Evolutionary conservation across 345 rosid species (phyloP).

Genomic region (Pistacia vera): DNA sequence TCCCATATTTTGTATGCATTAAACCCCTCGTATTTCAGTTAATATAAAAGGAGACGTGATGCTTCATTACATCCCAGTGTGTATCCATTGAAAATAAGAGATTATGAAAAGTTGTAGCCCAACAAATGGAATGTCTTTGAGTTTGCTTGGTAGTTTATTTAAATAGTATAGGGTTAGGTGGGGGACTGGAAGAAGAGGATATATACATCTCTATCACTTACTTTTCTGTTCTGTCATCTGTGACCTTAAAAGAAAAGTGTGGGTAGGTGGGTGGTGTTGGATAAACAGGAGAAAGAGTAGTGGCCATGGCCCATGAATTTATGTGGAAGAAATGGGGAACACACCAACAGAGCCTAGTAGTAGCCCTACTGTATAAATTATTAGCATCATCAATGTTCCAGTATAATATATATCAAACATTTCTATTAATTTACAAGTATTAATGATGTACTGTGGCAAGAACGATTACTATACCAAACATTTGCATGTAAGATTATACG

Average conservation of each 20-base stretch:
- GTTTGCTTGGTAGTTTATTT: not conserved
- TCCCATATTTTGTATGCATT: not conserved
- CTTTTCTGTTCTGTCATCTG: slow-evolving; percentile 24
- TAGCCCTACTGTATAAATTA: slow-evolving; percentile 6
- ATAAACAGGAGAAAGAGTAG: not conserved
- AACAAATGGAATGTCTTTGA: slow-evolving; percentile 32
- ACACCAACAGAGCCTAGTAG: slow-evolving; percentile 19
- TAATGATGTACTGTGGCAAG: not conserved
- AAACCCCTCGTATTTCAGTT: not conserved
- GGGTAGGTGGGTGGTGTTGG: not conserved
- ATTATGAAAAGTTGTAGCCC: slow-evolving; percentile 13
- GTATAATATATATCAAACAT: not conserved
- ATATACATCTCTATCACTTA: slow-evolving; percentile 46
- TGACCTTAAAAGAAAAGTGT: slow-evolving; percentile 5
- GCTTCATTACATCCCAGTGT: too few relatives aligned
- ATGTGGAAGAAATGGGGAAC: slow-evolving; percentile 62
- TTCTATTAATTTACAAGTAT: not conserved
- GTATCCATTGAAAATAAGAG: not conserved
- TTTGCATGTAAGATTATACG: too few relatives aligned
- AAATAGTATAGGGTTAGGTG: not conserved
- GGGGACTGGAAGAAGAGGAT: not conserved
- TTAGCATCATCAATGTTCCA: not conserved
- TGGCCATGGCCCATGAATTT: slow-evolving; percentile 37
- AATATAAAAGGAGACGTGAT: too few relatives aligned
- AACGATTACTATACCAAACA: not conserved